These are phyloP conservation scores for Fusarium goolgardi DNA, from an alignment of 2,329 filamentous ascomycete genomes.

Conservation along the genomic window DNA sequence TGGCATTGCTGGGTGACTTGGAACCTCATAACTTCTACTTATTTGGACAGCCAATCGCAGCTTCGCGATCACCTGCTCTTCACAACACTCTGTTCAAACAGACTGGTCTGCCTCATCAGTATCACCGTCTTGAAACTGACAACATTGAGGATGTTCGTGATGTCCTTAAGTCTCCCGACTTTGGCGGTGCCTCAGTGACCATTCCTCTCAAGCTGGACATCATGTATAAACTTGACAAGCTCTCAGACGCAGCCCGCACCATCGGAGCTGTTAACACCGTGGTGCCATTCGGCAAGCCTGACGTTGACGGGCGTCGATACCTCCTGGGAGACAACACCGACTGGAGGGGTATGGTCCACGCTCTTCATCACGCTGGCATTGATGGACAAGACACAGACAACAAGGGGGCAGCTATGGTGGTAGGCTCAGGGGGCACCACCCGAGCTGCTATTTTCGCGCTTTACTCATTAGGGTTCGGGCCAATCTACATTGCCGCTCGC, in stretches of 20 bases:
- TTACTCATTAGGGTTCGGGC: constrained; percentile 82
- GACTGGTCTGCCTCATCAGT: constrained; percentile 86
- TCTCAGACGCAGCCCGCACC: constrained; percentile 79
- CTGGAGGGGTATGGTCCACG: constrained; percentile 90
- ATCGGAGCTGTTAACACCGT: constrained; percentile 98
- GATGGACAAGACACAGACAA: constrained; percentile 54
- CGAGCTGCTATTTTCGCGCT: constrained; percentile 92
- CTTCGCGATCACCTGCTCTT: constrained; percentile 86
- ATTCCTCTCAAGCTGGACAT: constrained; percentile 95
- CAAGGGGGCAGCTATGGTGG: constrained; percentile 81
- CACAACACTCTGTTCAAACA: constrained; percentile 86
- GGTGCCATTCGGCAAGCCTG: constrained; percentile 64
- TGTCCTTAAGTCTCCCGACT: constrained; percentile 76
- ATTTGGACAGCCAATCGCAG: constrained; percentile 85
- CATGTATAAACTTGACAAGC: constrained; percentile 80
- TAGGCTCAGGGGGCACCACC: constrained; percentile 92
- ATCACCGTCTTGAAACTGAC: constrained; percentile 80
- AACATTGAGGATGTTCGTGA: constrained; percentile 68
- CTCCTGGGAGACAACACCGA: constrained; percentile 94
- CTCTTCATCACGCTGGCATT: constrained; percentile 77
- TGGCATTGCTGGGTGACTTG: constrained; percentile 83
- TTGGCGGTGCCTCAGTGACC: constrained; percentile 94
- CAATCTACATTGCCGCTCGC: constrained; percentile 88
- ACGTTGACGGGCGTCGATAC: constrained; percentile 58
- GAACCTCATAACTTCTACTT: constrained; percentile 82